Percentiles rank a stretch among this genome's conserved stretches.
Conservation (phyloP, 2,329 filamentous ascomycete genomes). For the Monosporascus sp. region DNA sequence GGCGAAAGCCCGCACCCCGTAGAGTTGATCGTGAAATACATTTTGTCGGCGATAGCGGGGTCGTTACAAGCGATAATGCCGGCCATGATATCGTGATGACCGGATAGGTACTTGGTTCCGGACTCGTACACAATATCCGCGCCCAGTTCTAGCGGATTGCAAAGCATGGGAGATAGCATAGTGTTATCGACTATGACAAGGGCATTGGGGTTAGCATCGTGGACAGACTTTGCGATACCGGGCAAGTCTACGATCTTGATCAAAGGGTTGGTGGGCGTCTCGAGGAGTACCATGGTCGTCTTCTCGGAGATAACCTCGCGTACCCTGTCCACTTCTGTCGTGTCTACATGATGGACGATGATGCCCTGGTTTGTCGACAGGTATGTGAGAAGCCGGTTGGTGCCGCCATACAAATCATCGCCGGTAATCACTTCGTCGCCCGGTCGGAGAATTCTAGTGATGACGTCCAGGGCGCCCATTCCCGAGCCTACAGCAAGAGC, state of each 20-base stretch:
- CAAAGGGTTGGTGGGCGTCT: slow-evolving; percentile 94
- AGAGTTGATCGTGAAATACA: slow-evolving; percentile 96
- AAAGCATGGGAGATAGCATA: slow-evolving; percentile 93
- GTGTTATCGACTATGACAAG: slow-evolving; percentile 96
- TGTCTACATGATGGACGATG: slow-evolving; percentile 93
- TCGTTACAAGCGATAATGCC: slow-evolving; percentile 93
- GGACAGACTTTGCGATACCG: slow-evolving; percentile 68
- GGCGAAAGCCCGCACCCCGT: slow-evolving; percentile 91
- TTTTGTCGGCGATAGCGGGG: slow-evolving; percentile 71
- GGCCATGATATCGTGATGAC: slow-evolving; percentile 98
- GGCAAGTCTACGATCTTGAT: slow-evolving; percentile 97
- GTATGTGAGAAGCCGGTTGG: slow-evolving; percentile 89
- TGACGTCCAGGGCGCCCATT: slow-evolving; percentile 96
- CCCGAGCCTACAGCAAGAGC: slow-evolving; percentile 91
- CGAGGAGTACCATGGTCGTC: slow-evolving; percentile 91
- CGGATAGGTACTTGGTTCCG: slow-evolving; percentile 95
- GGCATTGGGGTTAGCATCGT: slow-evolving; percentile 71
- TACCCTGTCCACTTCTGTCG: slow-evolving; percentile 71
- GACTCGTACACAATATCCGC: slow-evolving; percentile 97
- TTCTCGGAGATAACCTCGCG: slow-evolving; percentile 64
- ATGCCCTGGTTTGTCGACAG: slow-evolving; percentile 86
- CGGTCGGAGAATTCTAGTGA: slow-evolving; percentile 81
- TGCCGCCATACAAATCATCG: slow-evolving; percentile 94
- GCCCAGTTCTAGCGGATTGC: slow-evolving; percentile 88
- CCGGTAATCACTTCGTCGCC: slow-evolving; percentile 97